Evolutionary conservation across 768 basidiomycete genomes (phyloP), one percentile per base, ranked within the genome.

Genomic region (Pleurotus djamor): DNA sequence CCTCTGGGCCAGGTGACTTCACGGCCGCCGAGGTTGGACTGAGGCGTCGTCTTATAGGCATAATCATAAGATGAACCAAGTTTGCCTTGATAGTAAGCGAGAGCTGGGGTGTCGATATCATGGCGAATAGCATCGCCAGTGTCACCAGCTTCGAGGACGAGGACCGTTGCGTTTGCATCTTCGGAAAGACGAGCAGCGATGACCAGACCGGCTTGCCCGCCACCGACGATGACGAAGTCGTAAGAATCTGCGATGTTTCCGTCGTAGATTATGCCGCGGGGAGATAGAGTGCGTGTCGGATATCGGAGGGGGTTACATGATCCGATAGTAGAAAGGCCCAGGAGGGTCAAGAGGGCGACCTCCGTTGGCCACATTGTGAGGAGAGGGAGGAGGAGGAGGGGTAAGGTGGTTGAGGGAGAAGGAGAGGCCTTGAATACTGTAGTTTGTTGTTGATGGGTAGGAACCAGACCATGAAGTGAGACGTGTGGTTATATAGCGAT

Each of bases 81-180:
- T 78, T 59, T 76, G 70, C 33, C 78, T 78, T 2, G 45, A 37
- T 58, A 58, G 80, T 74, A 8, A 71, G 69, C 75, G 77, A 84
- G 9, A 59, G 61, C 81, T 79, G 83, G 65, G 45, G 28, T 16
- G 16, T 80, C 78, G 44, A 84, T 66, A 4, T 74, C 69, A 14
- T 74, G 71, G 4, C 71, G 72, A 60, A 80, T 77, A 14, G 78
- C 78, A 33, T 71, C 65, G 5, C 74, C 69, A 62, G 79, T 83
- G 34, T 69, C 72, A 0, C 84, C 83, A 2, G 78, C 83, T 66
- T 85, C 84, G 48, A 85, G 72, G 59, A 83, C 67, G 4, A 83
- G 72, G 0, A 85, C 75, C 8, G 75, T 74, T 44, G 76, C 67
- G 0, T 66, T 60, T 4, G 76, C 62, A 57, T 83, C 72, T 64